Percentiles rank a stretch among this genome's conserved stretches.
phyloP scores from a whole-genome alignment of 2,329 filamentous ascomycete genomes.

The Hymenoscyphus repandus region DNA sequence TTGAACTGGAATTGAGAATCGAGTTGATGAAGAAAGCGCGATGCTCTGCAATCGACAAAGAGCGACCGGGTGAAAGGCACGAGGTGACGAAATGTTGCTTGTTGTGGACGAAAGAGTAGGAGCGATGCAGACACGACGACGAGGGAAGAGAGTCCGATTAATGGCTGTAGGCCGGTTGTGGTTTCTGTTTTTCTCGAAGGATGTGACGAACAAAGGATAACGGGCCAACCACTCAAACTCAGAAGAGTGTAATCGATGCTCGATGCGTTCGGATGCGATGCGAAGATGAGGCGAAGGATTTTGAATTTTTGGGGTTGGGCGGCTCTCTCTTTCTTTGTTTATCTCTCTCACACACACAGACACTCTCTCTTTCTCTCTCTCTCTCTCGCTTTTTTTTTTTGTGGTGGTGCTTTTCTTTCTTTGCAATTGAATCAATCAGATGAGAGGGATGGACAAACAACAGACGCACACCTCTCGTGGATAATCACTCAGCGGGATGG shows the following conservation, averaged over 20 bases:
- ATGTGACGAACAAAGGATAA: background rate
- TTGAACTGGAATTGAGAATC: background rate
- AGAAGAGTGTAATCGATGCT: background rate
- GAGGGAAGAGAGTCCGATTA: background rate
- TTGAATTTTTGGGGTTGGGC: background rate
- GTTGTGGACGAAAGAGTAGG: background rate
- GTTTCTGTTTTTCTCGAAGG: background rate
- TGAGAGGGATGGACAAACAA: background rate
- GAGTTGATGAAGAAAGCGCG: constrained; percentile 16
- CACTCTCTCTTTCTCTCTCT: too few relatives aligned
- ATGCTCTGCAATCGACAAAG: constrained; percentile 29
- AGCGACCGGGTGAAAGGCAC: constrained; percentile 20
- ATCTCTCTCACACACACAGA: too few relatives aligned
- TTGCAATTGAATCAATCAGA: background rate
- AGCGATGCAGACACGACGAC: background rate
- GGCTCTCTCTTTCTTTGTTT: background rate
- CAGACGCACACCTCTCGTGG: constrained; percentile 3
- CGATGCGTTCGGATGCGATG: background rate
- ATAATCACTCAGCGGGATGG: constrained; percentile 14
- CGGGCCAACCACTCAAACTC: background rate
- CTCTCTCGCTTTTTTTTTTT: background rate
- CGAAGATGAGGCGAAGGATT: constrained; percentile 1
- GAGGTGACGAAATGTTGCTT: background rate
- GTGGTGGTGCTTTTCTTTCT: background rate
- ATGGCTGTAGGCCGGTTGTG: background rate